Base-by-base conservation (phyloP, 2,329 filamentous ascomycete genomes). In the Aspergillus ochraceoroseus region DNA sequence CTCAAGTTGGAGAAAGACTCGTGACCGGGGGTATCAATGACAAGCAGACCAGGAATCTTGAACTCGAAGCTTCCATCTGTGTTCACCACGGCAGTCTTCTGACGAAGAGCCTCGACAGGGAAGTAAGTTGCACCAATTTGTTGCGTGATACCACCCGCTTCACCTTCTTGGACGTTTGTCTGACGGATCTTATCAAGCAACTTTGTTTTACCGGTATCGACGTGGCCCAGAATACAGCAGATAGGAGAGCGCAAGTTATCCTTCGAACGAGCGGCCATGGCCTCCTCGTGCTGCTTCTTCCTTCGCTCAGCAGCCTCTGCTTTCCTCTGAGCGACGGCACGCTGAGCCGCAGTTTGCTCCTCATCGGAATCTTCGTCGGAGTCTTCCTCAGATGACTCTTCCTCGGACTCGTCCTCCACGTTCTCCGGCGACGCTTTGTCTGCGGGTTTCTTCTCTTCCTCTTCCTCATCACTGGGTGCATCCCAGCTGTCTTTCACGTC, bases 151-250 rank as follows among this genome's bases (percentile, higher is more conserved):
- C 92, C 92, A 75, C 92, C 94, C 27, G 92, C 94, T 78, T 98
- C 92, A 59, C 92, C 92, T 70, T 96, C 92, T 63, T 98, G 94
- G 23, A 98, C 92, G 62, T 98, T 96, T 43, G 92, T 96, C 68
- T 95, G 88, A 59, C 92, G 85, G 61, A 98, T 87, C 74, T 98
- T 98, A 75, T 98, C 92, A 43, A 98, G 77, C 49, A 98, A 75
- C 73, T 96, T 98, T n/a, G 92, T 98, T 74, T 98, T 98, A 66
- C 92, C 92, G 31, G 94, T 98, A 82, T 98, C 92, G 79, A 98
- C 92, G 79, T 98, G 92, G 59, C 92, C 92, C 51, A 98, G 80
- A 77, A 98, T 98, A 83, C 90, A 96, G 76, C 92, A 96, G 69
- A 98, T 98, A 38, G 92, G 92, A 27, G 92, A 96, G 43, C 92